phyloP scores from a whole-genome alignment of 257 asterid genomes.

The Echites panduratus region DNA sequence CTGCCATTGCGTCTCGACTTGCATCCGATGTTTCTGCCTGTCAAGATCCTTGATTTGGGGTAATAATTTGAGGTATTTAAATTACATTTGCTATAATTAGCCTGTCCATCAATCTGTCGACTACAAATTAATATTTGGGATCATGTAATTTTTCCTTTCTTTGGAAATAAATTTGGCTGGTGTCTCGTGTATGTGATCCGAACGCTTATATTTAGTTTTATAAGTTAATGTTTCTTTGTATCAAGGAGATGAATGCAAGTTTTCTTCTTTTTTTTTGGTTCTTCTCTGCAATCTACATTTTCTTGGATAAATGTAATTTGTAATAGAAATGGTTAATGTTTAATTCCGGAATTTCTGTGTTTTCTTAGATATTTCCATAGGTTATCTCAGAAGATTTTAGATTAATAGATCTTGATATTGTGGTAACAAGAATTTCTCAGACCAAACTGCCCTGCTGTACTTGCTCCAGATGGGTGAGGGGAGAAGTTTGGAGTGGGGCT shows the following conservation, averaged over 20 bases:
- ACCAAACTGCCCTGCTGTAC: no score
- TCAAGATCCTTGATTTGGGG: slow-evolving; percentile 1
- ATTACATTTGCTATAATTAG: not conserved
- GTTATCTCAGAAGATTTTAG: no score
- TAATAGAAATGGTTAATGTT: no score
- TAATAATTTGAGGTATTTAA: not conserved
- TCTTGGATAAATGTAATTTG: not conserved
- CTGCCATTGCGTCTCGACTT: slow-evolving; percentile 71
- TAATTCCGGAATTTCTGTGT: no score
- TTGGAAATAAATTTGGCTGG: slow-evolving; percentile 3
- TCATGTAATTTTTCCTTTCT: not conserved
- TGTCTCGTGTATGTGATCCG: slow-evolving; percentile 2
- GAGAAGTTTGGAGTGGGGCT: no score
- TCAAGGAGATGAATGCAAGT: not conserved
- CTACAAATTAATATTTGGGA: not conserved
- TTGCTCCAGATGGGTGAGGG: no score
- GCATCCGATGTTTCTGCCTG: slow-evolving; percentile 53
- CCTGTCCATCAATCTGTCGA: slow-evolving; percentile 21
- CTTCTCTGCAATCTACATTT: not conserved
- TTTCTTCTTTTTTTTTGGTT: not conserved
- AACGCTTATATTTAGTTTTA: not conserved
- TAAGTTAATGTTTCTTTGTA: not conserved
- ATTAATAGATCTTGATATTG: no score
- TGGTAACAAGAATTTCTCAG: no score
- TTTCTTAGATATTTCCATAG: no score